These are phyloP conservation scores for Wallemia hederae DNA, from an alignment of 1,284 basidiomycete genomes.

Conservation along the genomic window DNA sequence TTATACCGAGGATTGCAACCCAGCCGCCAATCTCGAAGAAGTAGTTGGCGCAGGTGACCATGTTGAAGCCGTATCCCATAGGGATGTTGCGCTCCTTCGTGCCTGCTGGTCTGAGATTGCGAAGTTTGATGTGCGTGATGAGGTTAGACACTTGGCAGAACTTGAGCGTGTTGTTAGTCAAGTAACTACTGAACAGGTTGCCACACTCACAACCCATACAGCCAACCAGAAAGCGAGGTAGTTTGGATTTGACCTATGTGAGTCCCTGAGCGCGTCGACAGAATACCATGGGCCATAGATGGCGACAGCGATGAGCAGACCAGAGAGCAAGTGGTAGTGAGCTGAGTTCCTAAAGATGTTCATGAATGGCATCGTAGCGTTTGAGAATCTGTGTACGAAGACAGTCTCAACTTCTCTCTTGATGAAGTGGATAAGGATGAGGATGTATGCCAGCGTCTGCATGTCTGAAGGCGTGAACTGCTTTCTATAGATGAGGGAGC, in stretches of 20 bases:
- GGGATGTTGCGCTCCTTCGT: slow-evolving; percentile 59
- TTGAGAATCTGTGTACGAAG: slow-evolving; percentile 63
- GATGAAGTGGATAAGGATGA: slow-evolving; percentile 59
- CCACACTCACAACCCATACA: slow-evolving; percentile 38
- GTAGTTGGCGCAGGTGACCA: slow-evolving; percentile 78
- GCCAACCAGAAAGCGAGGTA: slow-evolving; percentile 39
- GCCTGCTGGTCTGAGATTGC: slow-evolving; percentile 50
- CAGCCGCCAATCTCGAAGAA: slow-evolving; percentile 67
- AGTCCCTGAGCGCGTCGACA: slow-evolving; percentile 33
- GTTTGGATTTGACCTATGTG: slow-evolving; percentile 31
- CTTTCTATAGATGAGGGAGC: slow-evolving; percentile 33
- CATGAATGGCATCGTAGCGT: slow-evolving; percentile 65
- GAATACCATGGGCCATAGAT: slow-evolving; percentile 39
- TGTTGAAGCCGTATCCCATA: slow-evolving; percentile 42
- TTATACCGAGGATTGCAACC: slow-evolving; percentile 44
- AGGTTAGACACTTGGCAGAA: slow-evolving; percentile 68
- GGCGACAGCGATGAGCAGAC: slow-evolving; percentile 41
- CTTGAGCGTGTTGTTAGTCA: slow-evolving; percentile 20
- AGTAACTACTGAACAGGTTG: background rate
- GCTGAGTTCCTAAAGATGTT: slow-evolving; percentile 76
- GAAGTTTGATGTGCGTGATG: slow-evolving; percentile 49
- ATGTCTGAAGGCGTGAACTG: slow-evolving; percentile 39
- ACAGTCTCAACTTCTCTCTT: slow-evolving; percentile 64
- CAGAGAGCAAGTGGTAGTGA: slow-evolving; percentile 64
- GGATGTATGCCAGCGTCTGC: slow-evolving; percentile 51